These are phyloP conservation scores for Venturiaceae sp. DNA, from an alignment of 2,329 filamentous ascomycete species.

Conservation along the genomic window DNA sequence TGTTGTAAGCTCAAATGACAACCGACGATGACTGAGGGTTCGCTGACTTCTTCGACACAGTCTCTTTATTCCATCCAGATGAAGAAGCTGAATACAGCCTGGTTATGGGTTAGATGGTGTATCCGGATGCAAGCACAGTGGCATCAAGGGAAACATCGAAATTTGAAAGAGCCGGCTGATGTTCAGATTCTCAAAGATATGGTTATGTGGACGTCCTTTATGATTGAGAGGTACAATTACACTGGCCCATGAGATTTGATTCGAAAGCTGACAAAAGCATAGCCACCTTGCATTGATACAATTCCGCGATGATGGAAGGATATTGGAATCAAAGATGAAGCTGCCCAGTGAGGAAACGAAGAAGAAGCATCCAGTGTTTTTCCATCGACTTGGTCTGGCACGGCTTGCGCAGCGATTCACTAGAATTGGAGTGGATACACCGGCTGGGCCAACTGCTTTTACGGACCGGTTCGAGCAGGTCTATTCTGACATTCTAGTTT, in stretches of 20 bases:
- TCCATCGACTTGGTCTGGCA: not conserved
- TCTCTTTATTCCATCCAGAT: not conserved
- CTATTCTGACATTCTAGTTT: not conserved
- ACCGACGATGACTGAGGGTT: not conserved
- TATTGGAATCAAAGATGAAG: not conserved
- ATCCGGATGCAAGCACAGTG: not conserved
- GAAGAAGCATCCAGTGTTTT: constrained; percentile 1
- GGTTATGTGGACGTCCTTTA: constrained; percentile 1
- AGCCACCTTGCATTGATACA: not conserved
- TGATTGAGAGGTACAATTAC: not conserved
- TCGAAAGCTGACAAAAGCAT: not conserved
- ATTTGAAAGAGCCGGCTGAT: not conserved
- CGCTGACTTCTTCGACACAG: not conserved
- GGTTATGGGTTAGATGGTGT: not conserved
- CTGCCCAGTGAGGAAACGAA: not conserved
- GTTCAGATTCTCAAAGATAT: not conserved
- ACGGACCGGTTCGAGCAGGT: not conserved
- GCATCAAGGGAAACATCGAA: not conserved
- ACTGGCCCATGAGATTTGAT: not conserved
- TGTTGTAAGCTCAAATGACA: not conserved
- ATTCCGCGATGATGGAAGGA: not conserved
- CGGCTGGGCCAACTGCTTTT: not conserved
- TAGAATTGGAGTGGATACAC: not conserved
- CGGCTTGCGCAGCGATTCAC: not conserved
- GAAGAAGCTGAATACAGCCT: not conserved